These are phyloP conservation scores for Solanum pimpinellifolium DNA, from an alignment of 257 asterid species.

Conservation along the genomic window DNA sequence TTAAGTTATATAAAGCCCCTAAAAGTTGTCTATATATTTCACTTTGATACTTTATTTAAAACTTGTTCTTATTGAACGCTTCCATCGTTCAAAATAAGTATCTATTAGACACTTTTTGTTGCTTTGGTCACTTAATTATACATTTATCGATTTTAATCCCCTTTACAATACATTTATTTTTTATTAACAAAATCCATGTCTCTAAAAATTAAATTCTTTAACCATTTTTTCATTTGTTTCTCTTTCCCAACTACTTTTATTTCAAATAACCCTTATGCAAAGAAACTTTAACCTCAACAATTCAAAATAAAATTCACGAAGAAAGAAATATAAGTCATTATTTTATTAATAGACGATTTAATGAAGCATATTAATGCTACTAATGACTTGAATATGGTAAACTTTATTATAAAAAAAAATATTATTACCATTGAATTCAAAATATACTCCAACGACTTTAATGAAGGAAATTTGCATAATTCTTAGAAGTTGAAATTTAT, in stretches of 20 bases:
- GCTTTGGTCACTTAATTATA: not conserved
- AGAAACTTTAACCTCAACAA: not conserved
- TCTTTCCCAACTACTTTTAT: not conserved
- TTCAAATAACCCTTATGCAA: not conserved
- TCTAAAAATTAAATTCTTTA: not conserved
- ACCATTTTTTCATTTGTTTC: not conserved
- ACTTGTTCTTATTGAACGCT: not conserved
- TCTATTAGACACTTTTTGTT: not conserved
- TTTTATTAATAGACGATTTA: not conserved
- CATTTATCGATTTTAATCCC: no score
- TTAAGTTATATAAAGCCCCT: not conserved
- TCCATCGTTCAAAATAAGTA: not conserved
- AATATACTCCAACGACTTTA: not conserved
- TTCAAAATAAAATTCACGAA: not conserved
- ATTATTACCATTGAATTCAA: not conserved
- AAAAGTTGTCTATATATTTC: not conserved
- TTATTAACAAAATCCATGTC: not conserved
- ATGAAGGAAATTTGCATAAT: no score
- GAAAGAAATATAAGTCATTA: not conserved
- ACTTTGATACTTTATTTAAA: not conserved
- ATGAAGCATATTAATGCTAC: not conserved
- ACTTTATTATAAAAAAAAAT: not conserved
- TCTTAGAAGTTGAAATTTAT: not conserved
- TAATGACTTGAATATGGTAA: not conserved
- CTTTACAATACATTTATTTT: no score